These are phyloP conservation scores for Stentor coeruleus DNA, from an alignment of 73 alveolate genomes.

Conservation along the genomic window DNA sequence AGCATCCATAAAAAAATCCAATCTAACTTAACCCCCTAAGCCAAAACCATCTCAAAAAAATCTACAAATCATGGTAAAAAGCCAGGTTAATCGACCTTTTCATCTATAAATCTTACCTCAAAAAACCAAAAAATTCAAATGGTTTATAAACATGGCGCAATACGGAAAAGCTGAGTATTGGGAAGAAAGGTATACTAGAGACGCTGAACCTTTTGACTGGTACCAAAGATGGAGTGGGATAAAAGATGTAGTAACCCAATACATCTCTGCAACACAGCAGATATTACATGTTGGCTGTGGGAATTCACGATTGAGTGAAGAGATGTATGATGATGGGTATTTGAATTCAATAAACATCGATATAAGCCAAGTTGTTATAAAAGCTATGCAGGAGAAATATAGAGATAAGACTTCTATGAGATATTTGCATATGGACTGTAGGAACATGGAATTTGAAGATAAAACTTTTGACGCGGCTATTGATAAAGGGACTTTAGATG, in stretches of 20 bases:
- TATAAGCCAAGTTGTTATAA: conserved; percentile 81
- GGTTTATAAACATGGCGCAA: conserved; percentile 78
- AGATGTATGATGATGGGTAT: conserved; percentile 96
- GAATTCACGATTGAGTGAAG: conserved; percentile 93
- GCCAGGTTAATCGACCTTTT: too few relatives aligned
- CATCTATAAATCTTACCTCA: too few relatives aligned
- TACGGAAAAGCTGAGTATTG: conserved; percentile 96
- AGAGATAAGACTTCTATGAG: conserved; percentile 83
- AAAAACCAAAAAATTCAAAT: too few relatives aligned
- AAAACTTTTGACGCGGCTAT: conserved; percentile 88
- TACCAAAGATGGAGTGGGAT: conserved; percentile 91
- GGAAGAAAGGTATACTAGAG: conserved; percentile 97
- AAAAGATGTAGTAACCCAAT: conserved; percentile 80
- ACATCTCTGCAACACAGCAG: conserved; percentile 74
- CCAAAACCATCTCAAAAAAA: too few relatives aligned
- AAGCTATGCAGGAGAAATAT: conserved; percentile 86
- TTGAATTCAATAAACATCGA: conserved; percentile 87
- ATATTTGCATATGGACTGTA: conserved; percentile 85
- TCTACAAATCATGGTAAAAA: too few relatives aligned
- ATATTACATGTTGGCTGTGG: conserved; percentile 94
- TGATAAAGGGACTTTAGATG: conserved; percentile 95
- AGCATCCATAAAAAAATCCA: too few relatives aligned
- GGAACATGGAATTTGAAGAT: conserved; percentile 76
- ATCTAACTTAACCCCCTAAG: too few relatives aligned
- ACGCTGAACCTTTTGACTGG: conserved; percentile 97